Percentiles rank a stretch among this genome's conserved stretches.
Conservation (phyloP, 371 early-diverging fungal genomes). For the Blakeslea trispora region DNA sequence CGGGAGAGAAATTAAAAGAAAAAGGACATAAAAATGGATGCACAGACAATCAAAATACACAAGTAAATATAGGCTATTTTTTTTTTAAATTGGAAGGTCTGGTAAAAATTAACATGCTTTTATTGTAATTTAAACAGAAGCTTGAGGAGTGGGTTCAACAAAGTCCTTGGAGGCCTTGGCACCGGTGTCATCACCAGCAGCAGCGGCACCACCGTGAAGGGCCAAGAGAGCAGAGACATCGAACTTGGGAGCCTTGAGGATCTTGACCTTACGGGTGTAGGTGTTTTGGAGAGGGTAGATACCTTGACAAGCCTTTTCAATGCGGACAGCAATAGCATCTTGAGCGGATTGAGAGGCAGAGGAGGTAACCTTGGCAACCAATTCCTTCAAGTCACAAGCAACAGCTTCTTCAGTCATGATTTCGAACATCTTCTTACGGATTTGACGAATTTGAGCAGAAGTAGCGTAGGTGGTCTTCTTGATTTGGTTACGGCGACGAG, state of each 20-base stretch:
- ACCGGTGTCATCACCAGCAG: conserved; percentile 78
- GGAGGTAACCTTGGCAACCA: conserved; percentile 90
- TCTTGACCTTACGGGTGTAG: conserved; percentile 98
- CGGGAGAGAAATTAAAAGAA: too few relatives aligned
- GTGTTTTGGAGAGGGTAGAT: conserved; percentile 99
- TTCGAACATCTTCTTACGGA: conserved; percentile 99
- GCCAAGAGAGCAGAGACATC: conserved; percentile 94
- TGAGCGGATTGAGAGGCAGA: conserved; percentile 38
- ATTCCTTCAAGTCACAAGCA: conserved; percentile 88
- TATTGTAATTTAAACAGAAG: conserved; percentile 62
- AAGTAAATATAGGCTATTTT: too few relatives aligned
- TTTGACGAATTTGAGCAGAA: conserved; percentile 91
- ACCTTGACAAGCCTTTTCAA: conserved; percentile 93
- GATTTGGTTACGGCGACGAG: conserved; percentile 88
- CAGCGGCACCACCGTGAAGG: conserved; percentile 84
- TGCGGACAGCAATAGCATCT: conserved; percentile 87
- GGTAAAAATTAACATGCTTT: neutral
- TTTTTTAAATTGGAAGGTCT: too few relatives aligned
- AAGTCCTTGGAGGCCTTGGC: conserved; percentile 66
- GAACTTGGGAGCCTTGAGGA: conserved; percentile 95
- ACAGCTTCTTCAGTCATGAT: conserved; percentile 88
- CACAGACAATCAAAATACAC: too few relatives aligned
- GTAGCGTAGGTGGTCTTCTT: conserved; percentile 98
- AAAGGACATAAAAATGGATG: too few relatives aligned
- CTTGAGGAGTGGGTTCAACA: conserved; percentile 73